Conservation (phyloP, 1,284 basidiomycete genomes). For the Marasmius tenuissimus region DNA sequence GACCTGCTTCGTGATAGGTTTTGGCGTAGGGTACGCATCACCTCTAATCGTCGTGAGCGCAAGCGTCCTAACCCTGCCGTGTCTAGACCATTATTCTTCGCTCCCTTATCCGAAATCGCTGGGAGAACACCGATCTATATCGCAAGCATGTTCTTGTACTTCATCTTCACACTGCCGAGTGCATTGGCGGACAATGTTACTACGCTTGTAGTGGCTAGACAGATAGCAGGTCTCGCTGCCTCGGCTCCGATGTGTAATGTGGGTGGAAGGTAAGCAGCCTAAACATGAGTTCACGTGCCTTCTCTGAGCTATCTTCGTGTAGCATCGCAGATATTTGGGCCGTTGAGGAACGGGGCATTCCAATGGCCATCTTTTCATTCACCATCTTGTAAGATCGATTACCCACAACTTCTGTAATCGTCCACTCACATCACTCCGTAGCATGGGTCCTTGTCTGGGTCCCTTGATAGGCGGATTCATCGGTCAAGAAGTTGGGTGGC, state of each 20-base stretch:
- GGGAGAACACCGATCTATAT: slow-evolving; percentile 53
- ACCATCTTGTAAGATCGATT: slow-evolving; percentile 49
- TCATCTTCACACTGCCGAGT: slow-evolving; percentile 60
- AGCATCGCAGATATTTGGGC: slow-evolving; percentile 57
- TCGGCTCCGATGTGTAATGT: slow-evolving; percentile 42
- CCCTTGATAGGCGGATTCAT: slow-evolving; percentile 57
- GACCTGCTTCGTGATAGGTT: slow-evolving; percentile 40
- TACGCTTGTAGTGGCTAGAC: slow-evolving; percentile 59
- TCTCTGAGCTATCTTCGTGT: background rate
- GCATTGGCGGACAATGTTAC: slow-evolving; percentile 61
- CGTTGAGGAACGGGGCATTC: slow-evolving; percentile 58
- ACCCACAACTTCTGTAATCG: background rate
- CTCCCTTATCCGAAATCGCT: slow-evolving; percentile 44
- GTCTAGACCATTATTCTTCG: slow-evolving; percentile 33
- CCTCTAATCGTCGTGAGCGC: background rate
- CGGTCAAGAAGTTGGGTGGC: slow-evolving; percentile 40
- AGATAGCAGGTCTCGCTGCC: slow-evolving; percentile 59
- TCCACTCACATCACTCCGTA: slow-evolving; percentile 7
- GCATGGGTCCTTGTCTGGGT: slow-evolving; percentile 46
- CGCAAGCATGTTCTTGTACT: slow-evolving; percentile 57
- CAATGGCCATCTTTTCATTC: slow-evolving; percentile 61
- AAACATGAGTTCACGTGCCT: background rate
- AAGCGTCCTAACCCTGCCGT: background rate
- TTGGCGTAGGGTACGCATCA: slow-evolving; percentile 32
- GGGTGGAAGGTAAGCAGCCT: slow-evolving; percentile 31